Evolutionary conservation across 1,284 basidiomycete genomes (phyloP).

Genomic region (Cystobasidium pallidum): DNA sequence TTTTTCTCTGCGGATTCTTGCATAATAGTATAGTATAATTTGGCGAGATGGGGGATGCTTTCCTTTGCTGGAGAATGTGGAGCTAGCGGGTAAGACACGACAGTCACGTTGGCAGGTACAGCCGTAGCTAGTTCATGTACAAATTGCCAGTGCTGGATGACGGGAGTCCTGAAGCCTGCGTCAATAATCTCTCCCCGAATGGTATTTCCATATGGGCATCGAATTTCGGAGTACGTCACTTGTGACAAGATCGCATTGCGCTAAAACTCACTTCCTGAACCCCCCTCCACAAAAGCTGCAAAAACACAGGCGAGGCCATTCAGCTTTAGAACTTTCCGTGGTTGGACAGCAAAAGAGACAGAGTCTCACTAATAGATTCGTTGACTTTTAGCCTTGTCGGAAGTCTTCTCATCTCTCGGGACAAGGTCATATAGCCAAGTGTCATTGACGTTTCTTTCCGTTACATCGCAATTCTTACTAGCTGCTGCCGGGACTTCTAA

Average conservation of each 20-base stretch:
- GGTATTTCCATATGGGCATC: too few relatives aligned
- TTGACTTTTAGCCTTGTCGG: not conserved
- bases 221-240: too few relatives aligned
- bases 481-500: slow-evolving; percentile 14
- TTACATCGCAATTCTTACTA: slow-evolving; percentile 24
- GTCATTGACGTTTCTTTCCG: slow-evolving; percentile 23
- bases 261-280: slow-evolving; percentile 20
- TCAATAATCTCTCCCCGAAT: too few relatives aligned
- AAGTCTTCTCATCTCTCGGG: not conserved
- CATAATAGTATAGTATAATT: slow-evolving; percentile 9
- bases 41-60: slow-evolving; percentile 29
- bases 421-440: slow-evolving; percentile 36
- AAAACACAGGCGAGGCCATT: too few relatives aligned
- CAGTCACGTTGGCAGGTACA: slow-evolving; percentile 13
- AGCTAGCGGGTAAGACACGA: slow-evolving; percentile 39
- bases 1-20: slow-evolving; percentile 10
- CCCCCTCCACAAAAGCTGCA: slow-evolving; percentile 37
- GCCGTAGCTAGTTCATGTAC: slow-evolving; percentile 13
- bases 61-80: slow-evolving; percentile 38
- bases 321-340: too few relatives aligned
- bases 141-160: slow-evolving; percentile 36
- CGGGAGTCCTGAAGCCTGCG: slow-evolving; percentile 12
- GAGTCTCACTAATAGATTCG: slow-evolving; percentile 40
- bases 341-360: too few relatives aligned
- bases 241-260: too few relatives aligned